Evolutionary conservation across 306 rosid genomes (phyloP).

Genomic region (Phaseolus lunatus): DNA sequence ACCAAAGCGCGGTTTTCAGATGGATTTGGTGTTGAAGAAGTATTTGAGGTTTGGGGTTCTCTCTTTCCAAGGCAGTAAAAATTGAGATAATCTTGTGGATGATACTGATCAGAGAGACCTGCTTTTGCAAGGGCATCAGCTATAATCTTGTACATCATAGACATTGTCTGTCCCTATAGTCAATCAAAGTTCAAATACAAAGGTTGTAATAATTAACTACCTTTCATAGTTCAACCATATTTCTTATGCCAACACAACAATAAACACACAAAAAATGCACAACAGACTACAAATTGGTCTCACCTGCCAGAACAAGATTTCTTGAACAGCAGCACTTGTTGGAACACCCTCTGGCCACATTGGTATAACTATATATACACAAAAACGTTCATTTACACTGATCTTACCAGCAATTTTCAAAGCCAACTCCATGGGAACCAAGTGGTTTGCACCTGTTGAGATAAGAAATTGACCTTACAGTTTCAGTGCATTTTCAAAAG

Average conservation of each 20-base stretch:
- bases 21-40: slow-evolving; percentile 16
- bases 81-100: slow-evolving; percentile 73
- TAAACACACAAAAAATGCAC: not conserved
- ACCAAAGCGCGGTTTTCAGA: slow-evolving; percentile 63
- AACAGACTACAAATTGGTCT: slow-evolving; percentile 23
- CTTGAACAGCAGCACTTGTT: slow-evolving; percentile 72
- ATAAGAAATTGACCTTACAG: slow-evolving; percentile 19
- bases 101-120: slow-evolving; percentile 57
- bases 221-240: not conserved
- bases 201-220: not conserved
- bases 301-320: slow-evolving; percentile 84
- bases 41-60: slow-evolving; percentile 43
- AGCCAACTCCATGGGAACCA: slow-evolving; percentile 78
- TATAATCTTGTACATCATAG: slow-evolving; percentile 71
- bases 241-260: not conserved
- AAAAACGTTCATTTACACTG: slow-evolving; percentile 61
- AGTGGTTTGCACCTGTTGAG: slow-evolving; percentile 68
- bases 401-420: slow-evolving; percentile 72
- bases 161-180: slow-evolving; percentile 75
- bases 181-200: slow-evolving; percentile 34
- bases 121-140: slow-evolving; percentile 60
- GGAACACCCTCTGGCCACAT: slow-evolving; percentile 92
- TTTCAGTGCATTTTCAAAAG: slow-evolving; percentile 13
- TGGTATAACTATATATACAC: slow-evolving; percentile 69
- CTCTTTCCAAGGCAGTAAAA: slow-evolving; percentile 79